Base-by-base conservation (phyloP, 345 rosid species). In the Acer negundo region DNA sequence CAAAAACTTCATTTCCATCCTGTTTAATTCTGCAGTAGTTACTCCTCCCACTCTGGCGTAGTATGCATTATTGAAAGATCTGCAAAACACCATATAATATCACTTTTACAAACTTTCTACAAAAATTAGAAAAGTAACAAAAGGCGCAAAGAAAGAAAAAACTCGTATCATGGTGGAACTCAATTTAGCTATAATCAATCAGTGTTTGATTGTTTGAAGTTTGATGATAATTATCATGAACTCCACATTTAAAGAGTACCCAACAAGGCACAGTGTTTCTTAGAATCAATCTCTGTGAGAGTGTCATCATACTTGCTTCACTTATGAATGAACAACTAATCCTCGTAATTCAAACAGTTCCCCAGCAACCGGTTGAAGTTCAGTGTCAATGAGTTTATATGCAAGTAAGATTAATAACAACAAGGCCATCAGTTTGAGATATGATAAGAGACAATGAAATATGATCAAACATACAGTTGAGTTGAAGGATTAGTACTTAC, bases 31-130 rank as follows among this genome's bases (percentile, higher is more conserved):
- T 31, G 82, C 79, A 1, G 97, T 95, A 87, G 87, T 91, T 75
- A 93, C 85, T 72, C 99, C 99, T 51, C 99, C 98, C 4, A 95
- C 98, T 84, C 85, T 92, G 8, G 99, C 99, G 24, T 92, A 95
- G 87, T 87, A 91, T 4, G 98, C 96, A 74, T 95, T 95, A 80
- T 92, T 93, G 80, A 85, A 95, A 89, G 86, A 93, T 77, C 99
- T 95, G 89, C 82, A 82, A 69, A 81, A 51, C 28, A 67, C 53
- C 17, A 31, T 3, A 68, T 19, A 42, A 63, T 17, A 47, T 42
- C 7, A 62, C 20, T 31, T 65, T 49, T 26, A 47, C 22, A 61
- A 63, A 56, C 65, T 53, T 3, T 56, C 64, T 11, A 13, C 9
- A 35, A 4, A 64, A 4, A 64, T 15, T 6, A 62, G 3, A 62